These are phyloP conservation scores for Bathelium albidoporum DNA, from an alignment of 495 filamentous ascomycete species.

Conservation along the genomic window DNA sequence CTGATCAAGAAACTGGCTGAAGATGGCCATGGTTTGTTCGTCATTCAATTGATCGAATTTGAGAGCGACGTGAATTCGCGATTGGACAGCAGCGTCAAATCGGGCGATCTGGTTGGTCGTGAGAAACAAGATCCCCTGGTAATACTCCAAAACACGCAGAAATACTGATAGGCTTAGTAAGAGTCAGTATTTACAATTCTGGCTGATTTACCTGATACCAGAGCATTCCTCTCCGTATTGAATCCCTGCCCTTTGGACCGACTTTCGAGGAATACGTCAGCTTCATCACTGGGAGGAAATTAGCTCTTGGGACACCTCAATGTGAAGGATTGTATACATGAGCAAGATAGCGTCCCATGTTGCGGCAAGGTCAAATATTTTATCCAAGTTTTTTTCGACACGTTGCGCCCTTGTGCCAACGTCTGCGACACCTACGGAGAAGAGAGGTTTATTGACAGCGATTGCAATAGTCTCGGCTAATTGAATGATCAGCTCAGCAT, in stretches of 20 bases:
- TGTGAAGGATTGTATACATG: conserved; percentile 11
- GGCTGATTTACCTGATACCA: conserved; percentile 13
- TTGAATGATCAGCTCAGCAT: not conserved
- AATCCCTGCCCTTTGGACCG: not conserved
- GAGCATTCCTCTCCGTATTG: conserved; percentile 11
- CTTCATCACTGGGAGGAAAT: conserved; percentile 15
- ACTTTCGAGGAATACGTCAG: conserved; percentile 18
- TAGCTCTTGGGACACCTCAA: not conserved
- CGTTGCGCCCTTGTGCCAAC: conserved; percentile 18
- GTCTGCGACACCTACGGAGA: conserved; percentile 21
- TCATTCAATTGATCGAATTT: conserved; percentile 19
- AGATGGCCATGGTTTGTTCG: conserved; percentile 20
- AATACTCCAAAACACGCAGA: conserved; percentile 46
- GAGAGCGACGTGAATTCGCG: conserved; percentile 7
- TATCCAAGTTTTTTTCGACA: conserved; percentile 20
- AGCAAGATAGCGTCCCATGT: conserved; percentile 20
- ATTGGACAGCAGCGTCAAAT: conserved; percentile 7
- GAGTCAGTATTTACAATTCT: not conserved
- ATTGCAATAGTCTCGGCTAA: conserved; percentile 20
- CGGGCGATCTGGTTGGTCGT: conserved; percentile 42
- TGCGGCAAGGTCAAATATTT: conserved; percentile 22
- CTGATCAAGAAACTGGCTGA: conserved; percentile 15
- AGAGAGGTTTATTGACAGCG: conserved; percentile 19
- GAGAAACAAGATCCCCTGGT: conserved; percentile 44
- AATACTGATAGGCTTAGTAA: not conserved